Base-by-base conservation (phyloP, 202 grass and related monocot species). In the Sporobolus alterniflorus region DNA sequence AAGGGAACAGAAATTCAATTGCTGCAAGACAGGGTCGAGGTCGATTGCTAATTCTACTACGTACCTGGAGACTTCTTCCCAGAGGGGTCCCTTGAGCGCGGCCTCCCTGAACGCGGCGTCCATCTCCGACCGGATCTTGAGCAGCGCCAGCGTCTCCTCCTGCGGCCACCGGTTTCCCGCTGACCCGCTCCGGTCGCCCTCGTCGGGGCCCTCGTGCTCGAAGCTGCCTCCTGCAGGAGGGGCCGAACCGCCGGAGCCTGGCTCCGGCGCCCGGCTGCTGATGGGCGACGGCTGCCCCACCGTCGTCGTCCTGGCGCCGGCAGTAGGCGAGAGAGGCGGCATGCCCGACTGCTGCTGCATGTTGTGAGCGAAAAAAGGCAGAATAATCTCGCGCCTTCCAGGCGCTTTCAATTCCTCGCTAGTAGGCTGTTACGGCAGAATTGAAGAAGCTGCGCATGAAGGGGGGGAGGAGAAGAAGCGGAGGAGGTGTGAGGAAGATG, bases 51-150 rank as follows among this genome's bases (percentile, higher is more conserved):
- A n/a, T n/a, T n/a, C n/a, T n/a, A n/a, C n/a, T 15, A 34, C 11
- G 9, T 91, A 94, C 94, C 94, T 97, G 71, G 94, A 88, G 50
- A 92, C 88, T 75, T 98, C 67, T 11, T 98, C 92, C 95, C 95
- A 98, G 67, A 98, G 92, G 12, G 95, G 95, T 11, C 90, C 92
- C 73, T 98, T 98, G 73, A 92, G 86, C 28, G 92, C 90, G 29
- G 95, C 95, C 39, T 98, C 95, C 69, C 88, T 49, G 88, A 98
- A 98, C 42, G 77, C 84, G 61, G 92, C 82, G 88, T 98, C 96
- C 93, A 98, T 95, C 80, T 92, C 93, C 31, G 93, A 98, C 7
- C 96, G 89, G 84, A 98, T 96, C 90, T 93, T 90, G 83, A 98
- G 91, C 63, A 98, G 89, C 43, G 91, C 90, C 25, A 96, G 87